Evolutionary conservation across 1,139 yeast species (phyloP).

Genomic region (Yamadazyma mexicana): DNA sequence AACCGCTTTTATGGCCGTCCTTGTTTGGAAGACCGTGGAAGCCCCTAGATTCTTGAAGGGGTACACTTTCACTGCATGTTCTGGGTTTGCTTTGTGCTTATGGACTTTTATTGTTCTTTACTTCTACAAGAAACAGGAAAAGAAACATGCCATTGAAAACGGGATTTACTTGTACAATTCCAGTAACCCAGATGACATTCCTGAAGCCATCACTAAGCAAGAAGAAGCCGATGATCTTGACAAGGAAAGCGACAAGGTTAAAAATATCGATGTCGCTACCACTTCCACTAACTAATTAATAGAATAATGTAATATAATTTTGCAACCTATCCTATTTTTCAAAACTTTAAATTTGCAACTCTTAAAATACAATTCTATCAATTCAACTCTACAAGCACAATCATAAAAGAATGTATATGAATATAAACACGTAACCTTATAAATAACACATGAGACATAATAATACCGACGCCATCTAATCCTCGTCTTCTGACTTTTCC

Average conservation of each 20-base stretch:
- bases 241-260: slow-evolving; percentile 6
- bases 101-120: slow-evolving; percentile 59
- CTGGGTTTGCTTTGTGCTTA: slow-evolving; percentile 48
- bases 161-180: slow-evolving; percentile 54
- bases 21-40: slow-evolving; percentile 51
- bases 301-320: too few relatives aligned
- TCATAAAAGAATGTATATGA: background rate
- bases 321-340: too few relatives aligned
- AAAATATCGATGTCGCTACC: background rate
- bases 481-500: slow-evolving; percentile 7
- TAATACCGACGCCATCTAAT: background rate
- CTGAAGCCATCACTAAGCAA: slow-evolving; percentile 11
- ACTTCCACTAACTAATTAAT: background rate
- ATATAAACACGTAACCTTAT: too few relatives aligned
- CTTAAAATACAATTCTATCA: too few relatives aligned
- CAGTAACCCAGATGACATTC: slow-evolving; percentile 16
- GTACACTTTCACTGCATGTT: slow-evolving; percentile 49
- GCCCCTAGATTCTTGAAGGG: slow-evolving; percentile 42
- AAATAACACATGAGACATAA: too few relatives aligned
- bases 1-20: slow-evolving; percentile 45
- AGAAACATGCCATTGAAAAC: slow-evolving; percentile 47
- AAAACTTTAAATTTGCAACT: too few relatives aligned
- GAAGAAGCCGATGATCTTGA: slow-evolving; percentile 7
- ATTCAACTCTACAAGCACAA: background rate
- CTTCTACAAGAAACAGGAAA: slow-evolving; percentile 60